Percentiles rank a stretch among this genome's conserved stretches.
Conservation (phyloP, 2,329 filamentous ascomycete genomes). For the Penicillium brevicompactum region DNA sequence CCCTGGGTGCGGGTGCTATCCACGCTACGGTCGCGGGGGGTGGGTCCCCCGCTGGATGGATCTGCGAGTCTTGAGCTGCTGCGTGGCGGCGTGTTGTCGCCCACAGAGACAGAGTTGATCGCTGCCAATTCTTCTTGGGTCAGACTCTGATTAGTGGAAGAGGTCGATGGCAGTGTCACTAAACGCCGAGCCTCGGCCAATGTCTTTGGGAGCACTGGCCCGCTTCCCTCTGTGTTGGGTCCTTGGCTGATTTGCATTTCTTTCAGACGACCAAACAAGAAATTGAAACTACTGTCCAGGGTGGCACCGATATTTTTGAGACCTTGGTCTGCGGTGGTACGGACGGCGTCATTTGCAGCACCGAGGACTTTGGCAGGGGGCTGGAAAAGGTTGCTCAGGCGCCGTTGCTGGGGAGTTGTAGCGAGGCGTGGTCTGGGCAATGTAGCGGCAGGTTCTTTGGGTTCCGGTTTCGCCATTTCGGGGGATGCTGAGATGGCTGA, state of each 20-base stretch:
- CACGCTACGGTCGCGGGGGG: slow-evolving; percentile 69
- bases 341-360: slow-evolving; percentile 79
- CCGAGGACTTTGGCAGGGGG: slow-evolving; percentile 79
- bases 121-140: slow-evolving; percentile 56
- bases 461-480: slow-evolving; percentile 32
- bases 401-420: slow-evolving; percentile 63
- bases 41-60: slow-evolving; percentile 68
- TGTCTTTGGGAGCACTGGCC: slow-evolving; percentile 73
- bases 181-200: slow-evolving; percentile 90
- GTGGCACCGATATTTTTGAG: slow-evolving; percentile 90
- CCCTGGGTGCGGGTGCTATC: slow-evolving; percentile 60
- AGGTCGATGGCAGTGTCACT: slow-evolving; percentile 59
- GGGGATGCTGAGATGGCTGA: slow-evolving; percentile 31
- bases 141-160: slow-evolving; percentile 53
- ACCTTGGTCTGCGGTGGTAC: slow-evolving; percentile 86
- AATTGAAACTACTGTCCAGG: slow-evolving; percentile 89
- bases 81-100: slow-evolving; percentile 36
- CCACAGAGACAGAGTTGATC: slow-evolving; percentile 41
- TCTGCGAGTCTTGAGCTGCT: slow-evolving; percentile 54
- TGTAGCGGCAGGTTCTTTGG: slow-evolving; percentile 33
- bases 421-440: slow-evolving; percentile 33
- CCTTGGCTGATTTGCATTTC: slow-evolving; percentile 60
- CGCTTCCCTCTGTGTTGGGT: slow-evolving; percentile 41
- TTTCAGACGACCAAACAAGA: slow-evolving; percentile 83
- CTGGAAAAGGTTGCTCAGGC: slow-evolving; percentile 83